These are phyloP conservation scores for Apiotrichum mycotoxinovorans DNA, from an alignment of 1,284 basidiomycete species.

Conservation along the genomic window DNA sequence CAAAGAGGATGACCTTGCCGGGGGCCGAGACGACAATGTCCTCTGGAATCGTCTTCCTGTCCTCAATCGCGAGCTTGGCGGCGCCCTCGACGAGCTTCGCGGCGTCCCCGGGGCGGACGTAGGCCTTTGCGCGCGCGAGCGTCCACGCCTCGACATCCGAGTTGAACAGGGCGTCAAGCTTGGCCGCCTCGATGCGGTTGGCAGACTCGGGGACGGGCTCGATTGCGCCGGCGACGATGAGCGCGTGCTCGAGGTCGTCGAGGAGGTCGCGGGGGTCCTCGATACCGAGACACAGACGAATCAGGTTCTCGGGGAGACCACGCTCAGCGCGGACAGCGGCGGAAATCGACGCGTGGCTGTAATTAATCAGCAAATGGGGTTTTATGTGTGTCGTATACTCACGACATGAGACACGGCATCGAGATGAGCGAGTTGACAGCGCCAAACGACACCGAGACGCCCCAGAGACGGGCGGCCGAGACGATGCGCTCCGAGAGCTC, in stretches of 20 bases:
- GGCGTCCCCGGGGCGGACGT: constrained; percentile 36
- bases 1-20: constrained; percentile 97
- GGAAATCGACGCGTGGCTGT: constrained; percentile 15
- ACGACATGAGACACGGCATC: constrained; percentile 99
- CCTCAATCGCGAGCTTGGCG: constrained; percentile 25
- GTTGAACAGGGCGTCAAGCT: constrained; percentile 37
- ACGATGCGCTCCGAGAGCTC: constrained; percentile 88
- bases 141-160: constrained; percentile 40
- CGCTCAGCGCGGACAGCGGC: constrained; percentile 51
- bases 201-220: constrained; percentile 33
- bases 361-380: constrained; percentile 2
- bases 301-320: constrained; percentile 80
- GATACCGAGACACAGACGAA: constrained; percentile 96
- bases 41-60: constrained; percentile 44
- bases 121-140: constrained; percentile 44
- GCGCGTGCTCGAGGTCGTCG: constrained; percentile 89
- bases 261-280: constrained; percentile 91
- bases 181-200: constrained; percentile 15
- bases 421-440: constrained; percentile 97
- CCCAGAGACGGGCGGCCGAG: constrained; percentile 88
- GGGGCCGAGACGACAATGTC: constrained; percentile 82
- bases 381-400: constrained; percentile 49
- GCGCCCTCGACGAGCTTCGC: constrained; percentile 36
- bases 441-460: constrained; percentile 96
- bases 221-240: constrained; percentile 88